Conservation (phyloP, 257 asterid genomes). For the Plectranthus barbatus region DNA sequence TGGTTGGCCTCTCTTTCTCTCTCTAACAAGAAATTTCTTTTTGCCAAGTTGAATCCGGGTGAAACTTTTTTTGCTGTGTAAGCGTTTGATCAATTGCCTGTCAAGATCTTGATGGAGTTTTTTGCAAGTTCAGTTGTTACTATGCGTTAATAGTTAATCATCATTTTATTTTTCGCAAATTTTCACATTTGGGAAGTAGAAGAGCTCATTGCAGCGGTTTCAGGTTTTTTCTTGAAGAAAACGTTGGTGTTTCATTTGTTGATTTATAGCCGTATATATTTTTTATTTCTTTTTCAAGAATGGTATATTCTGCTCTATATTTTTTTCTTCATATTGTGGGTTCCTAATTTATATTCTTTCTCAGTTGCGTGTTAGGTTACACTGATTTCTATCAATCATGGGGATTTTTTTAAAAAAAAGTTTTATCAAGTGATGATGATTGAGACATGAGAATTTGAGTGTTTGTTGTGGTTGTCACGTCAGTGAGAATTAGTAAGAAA, state of each 20-base stretch:
- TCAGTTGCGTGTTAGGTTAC: not conserved
- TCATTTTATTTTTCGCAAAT: not conserved
- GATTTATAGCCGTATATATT: not conserved
- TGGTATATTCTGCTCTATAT: not conserved
- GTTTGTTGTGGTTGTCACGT: not conserved
- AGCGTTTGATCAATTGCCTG: constrained; percentile 10
- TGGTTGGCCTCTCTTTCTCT: not conserved
- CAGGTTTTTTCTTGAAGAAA: no score
- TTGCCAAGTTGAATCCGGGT: not conserved
- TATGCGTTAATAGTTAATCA: not conserved
- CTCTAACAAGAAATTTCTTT: not conserved
- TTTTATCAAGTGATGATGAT: not conserved
- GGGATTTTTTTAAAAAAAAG: not conserved
- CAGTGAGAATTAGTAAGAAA: not conserved
- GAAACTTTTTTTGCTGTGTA: not conserved
- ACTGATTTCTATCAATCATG: not conserved
- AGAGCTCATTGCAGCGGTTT: not conserved
- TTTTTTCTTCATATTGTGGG: not conserved
- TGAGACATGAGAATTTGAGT: not conserved
- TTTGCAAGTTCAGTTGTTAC: not conserved
- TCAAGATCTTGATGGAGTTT: not conserved
- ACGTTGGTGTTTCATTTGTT: not conserved
- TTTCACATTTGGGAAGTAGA: not conserved
- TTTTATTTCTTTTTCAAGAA: no score
- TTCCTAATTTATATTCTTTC: not conserved